phyloP scores from a whole-genome alignment of 805 yeast genomes.

The Wickerhamiella musiphila region DNA sequence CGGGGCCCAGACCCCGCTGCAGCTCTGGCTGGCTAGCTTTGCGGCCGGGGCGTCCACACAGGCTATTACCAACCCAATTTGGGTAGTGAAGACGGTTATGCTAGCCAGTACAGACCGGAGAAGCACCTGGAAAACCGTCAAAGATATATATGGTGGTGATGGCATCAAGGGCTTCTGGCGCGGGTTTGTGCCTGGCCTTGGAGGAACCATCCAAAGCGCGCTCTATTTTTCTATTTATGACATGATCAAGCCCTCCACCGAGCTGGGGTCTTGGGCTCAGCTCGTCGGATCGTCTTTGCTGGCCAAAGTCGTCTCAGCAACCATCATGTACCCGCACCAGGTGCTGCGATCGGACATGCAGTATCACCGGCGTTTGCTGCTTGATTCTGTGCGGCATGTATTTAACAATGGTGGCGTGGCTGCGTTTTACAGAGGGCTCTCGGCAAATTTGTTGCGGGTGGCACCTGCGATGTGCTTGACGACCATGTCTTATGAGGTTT shows the following conservation, averaged over 20 bases:
- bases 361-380: constrained; percentile 16
- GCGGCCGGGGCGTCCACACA: constrained; percentile 65
- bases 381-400: constrained; percentile 25
- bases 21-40: constrained; percentile 25
- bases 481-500: constrained; percentile 64
- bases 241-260: constrained; percentile 45
- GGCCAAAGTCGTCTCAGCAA: constrained; percentile 52
- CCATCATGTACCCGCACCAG: constrained; percentile 68
- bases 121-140: constrained; percentile 30
- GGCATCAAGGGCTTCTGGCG: constrained; percentile 51
- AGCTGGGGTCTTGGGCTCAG: too few relatives aligned
- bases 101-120: too few relatives aligned
- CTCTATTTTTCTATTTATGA: constrained; percentile 79
- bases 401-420: constrained; percentile 34
- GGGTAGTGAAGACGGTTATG: constrained; percentile 89
- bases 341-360: constrained; percentile 66
- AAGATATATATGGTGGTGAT: constrained; percentile 31
- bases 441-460: constrained; percentile 63
- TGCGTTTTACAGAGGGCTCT: constrained; percentile 73
- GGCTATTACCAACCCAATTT: constrained; percentile 71
- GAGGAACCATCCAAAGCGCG: constrained; percentile 81
- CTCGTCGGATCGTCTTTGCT: constrained; percentile 49
- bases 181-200: constrained; percentile 55
- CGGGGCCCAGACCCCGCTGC: constrained; percentile 1
- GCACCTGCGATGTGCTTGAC: constrained; percentile 90